Percentiles rank a stretch among this genome's conserved stretches.
Conservation (phyloP, 495 filamentous ascomycete species). For the Cladorrhinum samala region DNA sequence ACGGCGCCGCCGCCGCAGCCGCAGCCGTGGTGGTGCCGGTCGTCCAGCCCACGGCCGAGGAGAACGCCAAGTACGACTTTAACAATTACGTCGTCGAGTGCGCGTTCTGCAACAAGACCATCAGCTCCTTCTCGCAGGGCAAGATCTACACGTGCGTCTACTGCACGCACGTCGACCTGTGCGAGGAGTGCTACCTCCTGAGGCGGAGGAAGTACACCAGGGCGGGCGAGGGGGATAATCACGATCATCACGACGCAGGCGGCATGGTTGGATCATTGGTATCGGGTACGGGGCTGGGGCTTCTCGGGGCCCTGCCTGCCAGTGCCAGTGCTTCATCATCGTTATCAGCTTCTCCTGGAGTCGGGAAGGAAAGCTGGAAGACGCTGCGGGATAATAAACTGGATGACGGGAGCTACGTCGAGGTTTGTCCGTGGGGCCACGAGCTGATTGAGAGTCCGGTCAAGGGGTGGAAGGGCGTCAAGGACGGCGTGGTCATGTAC, state of each 20-base stretch:
- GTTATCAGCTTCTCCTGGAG: too few relatives aligned
- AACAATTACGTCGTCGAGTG: not conserved
- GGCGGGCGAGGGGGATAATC: not conserved
- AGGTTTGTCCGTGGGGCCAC: constrained; percentile 6
- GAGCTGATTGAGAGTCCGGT: not conserved
- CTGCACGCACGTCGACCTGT: constrained; percentile 1
- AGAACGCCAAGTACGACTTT: not conserved
- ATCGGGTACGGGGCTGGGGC: not conserved
- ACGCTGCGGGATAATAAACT: not conserved
- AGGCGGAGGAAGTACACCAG: not conserved
- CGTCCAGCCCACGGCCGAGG: not conserved
- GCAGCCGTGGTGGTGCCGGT: not conserved
- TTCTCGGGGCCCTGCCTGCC: too few relatives aligned
- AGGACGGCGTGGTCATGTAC: not conserved
- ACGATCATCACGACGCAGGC: too few relatives aligned
- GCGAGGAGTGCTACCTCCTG: not conserved
- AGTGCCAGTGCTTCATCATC: too few relatives aligned
- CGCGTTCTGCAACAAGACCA: not conserved
- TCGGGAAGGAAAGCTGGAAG: not conserved
- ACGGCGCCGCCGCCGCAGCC: not conserved
- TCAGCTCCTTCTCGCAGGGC: not conserved
- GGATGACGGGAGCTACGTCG: not conserved
- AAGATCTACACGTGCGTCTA: constrained; percentile 1
- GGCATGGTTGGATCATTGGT: not conserved
- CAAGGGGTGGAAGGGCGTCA: constrained; percentile 3